These are phyloP conservation scores for Chlamydomonas sp. DNA, from an alignment of 139 green algal genomes.

Conservation along the genomic window DNA sequence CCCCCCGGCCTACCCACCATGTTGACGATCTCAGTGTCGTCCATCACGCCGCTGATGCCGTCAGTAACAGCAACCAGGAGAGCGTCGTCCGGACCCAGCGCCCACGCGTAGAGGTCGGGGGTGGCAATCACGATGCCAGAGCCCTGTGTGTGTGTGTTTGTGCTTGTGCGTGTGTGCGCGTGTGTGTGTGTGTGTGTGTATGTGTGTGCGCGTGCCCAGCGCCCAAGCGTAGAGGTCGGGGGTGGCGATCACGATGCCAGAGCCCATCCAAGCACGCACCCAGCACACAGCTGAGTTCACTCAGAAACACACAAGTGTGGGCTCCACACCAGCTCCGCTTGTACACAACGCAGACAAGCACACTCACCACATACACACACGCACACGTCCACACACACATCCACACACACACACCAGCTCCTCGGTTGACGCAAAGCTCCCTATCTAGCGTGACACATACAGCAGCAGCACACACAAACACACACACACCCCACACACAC, in stretches of 20 bases:
- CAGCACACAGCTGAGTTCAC: not conserved
- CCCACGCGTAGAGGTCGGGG: slow-evolving; percentile 17
- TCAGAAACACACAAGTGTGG: not conserved
- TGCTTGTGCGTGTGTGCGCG: too few species aligned
- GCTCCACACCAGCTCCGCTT: too few species aligned
- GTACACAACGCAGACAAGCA: too few species aligned
- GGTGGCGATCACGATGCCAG: slow-evolving; percentile 9
- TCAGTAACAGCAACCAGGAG: slow-evolving; percentile 17
- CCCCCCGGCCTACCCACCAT: not conserved
- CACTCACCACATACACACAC: too few species aligned
- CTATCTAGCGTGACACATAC: too few species aligned
- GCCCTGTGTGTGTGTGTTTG: too few species aligned
- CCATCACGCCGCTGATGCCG: slow-evolving; percentile 8
- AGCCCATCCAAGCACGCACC: not conserved
- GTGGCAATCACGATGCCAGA: slow-evolving; percentile 9
- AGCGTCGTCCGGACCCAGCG: slow-evolving; percentile 9
- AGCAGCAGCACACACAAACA: too few species aligned
- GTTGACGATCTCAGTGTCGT: slow-evolving; percentile 6
- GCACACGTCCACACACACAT: too few species aligned
- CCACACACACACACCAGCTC: too few species aligned
- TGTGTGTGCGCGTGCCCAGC: slow-evolving; percentile 5
- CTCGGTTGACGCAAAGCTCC: too few species aligned
- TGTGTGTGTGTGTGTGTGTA: too few species aligned
- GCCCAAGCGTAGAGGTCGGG: slow-evolving; percentile 17
- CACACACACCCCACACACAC: too few species aligned